Evolutionary conservation across 2,329 filamentous ascomycete species (phyloP), one percentile per base, ranked within the genome.

Genomic region (Fusarium setosum): DNA sequence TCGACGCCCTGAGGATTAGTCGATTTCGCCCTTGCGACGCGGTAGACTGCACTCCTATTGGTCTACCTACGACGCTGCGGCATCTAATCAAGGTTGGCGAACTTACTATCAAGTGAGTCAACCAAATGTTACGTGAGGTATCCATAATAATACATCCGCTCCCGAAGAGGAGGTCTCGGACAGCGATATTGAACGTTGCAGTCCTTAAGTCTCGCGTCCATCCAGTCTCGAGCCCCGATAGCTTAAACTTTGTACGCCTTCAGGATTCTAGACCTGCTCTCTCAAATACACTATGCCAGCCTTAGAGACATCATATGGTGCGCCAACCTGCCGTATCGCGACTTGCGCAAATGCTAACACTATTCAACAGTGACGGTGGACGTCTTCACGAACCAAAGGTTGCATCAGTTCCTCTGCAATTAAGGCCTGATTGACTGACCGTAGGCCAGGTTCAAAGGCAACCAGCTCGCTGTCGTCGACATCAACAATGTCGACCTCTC

Each of bases 391-490:
- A 47, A 47, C 44, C 31, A 47, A 9, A 32, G 44, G 26, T 29
- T n/a, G 12, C 26, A 4, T 29, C 12, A 12, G 12, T 12, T 29
- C n/a, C 26, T 29, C 9, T 29, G 26, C 12, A 12, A 29, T 29
- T 29, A 12, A 29, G 26, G 26, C 9, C 6, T 7, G 9, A 12
- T 29, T 29, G 5, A 2, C 12, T 29, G 26, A 29, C 26, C n/a
- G 26, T 12, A 29, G 9, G 26, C 5, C 12, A 58, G 53, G 18
- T 61, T 57, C 53, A 61, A 56, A 15, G 61, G 61, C 52, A 63
- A 63, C n/a, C 61, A 64, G 26, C 41, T 64, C 7, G 61, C 61
- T 26, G 23, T 64, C 11, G 58, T 64, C 21, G 49, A 61, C 13
- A 21, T 53, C 17, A 20, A 40, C n/a, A 21, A 45, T 29, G 35